phyloP scores from a whole-genome alignment of 129 eudicot genomes.

The Kitagawia praeruptora region DNA sequence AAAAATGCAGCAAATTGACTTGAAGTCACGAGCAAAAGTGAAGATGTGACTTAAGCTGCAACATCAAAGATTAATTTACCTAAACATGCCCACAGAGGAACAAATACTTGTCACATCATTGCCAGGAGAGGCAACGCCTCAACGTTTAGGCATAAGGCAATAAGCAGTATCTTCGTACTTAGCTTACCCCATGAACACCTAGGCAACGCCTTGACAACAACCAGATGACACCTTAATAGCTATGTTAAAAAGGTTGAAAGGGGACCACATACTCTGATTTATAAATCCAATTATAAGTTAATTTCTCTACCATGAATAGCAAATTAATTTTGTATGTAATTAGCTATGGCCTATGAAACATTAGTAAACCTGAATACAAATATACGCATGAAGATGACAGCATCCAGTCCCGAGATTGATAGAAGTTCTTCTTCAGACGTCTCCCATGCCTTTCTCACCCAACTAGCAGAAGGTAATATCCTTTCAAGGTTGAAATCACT shows the following conservation, averaged over 20 bases:
- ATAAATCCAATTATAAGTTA: neutral
- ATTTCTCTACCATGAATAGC: neutral
- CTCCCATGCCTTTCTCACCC: conserved; percentile 77
- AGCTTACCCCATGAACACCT: neutral
- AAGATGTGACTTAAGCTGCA: neutral
- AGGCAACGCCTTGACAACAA: neutral
- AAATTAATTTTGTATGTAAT: neutral
- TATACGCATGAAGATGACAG: conserved; percentile 78
- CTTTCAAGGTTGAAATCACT: conserved; percentile 41
- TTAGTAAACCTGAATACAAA: conserved; percentile 54
- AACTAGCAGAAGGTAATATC: conserved; percentile 61
- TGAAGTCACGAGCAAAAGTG: neutral
- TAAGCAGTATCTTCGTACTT: neutral
- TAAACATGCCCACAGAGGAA: neutral
- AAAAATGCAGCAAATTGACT: neutral
- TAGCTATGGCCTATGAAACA: neutral
- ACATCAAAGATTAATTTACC: neutral
- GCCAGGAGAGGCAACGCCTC: neutral
- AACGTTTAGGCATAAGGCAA: neutral
- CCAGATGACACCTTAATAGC: neutral
- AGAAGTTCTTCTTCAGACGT: conserved; percentile 66
- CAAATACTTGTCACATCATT: neutral
- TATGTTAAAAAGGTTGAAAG: neutral
- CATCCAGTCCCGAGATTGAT: conserved; percentile 71
- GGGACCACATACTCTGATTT: neutral